Base-by-base conservation (phyloP, 208 protist genomes). In the Trypanosoma brucei region DNA sequence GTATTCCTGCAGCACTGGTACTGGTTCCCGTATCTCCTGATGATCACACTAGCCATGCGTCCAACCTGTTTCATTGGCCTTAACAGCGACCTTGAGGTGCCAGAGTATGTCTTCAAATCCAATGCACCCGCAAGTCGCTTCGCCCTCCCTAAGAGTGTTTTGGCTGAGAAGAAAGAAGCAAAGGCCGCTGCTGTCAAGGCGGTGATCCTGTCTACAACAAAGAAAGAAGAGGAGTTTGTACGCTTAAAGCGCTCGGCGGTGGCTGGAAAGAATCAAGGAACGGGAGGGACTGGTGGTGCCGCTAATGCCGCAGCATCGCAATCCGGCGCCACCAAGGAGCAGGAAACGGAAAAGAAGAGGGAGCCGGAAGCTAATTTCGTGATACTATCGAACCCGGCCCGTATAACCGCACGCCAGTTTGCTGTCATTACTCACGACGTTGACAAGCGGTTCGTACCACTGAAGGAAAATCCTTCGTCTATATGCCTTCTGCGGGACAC, bases 1-100 rank as follows among this genome's bases (percentile, higher is more conserved):
- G 65, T 99, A 35, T 99, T 99, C 76, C 75, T 83, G 22, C 98
- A 99, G 86, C 98, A 98, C 80, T 99, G 98, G 98, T 99, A 98
- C 78, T 99, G 98, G 98, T 98, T 97, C 79, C 98, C 98, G 35
- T 97, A 99, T 62, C 76, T 92, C 37, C 91, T 99, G 50, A 99
- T 99, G 82, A 64, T 99, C n/a, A 88, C 92, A 14, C 72, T 99
- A 9, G 84, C 98, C 8, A 96, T 99, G 72, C 90, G 81, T 33
- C 98, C 98, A 4, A 99, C 98, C 7, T 93, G 96, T 59, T 82
- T 99, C 59, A 99, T 99, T 68, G 97, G 88, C 34, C 79, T 99
- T 35, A 99, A 99, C 81, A 79, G 93, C 44, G 82, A 98, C 55
- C 84, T 99, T 3, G 84, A 98, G 56, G 91, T 99, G 72, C 96